These are phyloP conservation scores for Phylloboletellus chloephorus DNA, from an alignment of 1,284 basidiomycete genomes.

Conservation along the genomic window DNA sequence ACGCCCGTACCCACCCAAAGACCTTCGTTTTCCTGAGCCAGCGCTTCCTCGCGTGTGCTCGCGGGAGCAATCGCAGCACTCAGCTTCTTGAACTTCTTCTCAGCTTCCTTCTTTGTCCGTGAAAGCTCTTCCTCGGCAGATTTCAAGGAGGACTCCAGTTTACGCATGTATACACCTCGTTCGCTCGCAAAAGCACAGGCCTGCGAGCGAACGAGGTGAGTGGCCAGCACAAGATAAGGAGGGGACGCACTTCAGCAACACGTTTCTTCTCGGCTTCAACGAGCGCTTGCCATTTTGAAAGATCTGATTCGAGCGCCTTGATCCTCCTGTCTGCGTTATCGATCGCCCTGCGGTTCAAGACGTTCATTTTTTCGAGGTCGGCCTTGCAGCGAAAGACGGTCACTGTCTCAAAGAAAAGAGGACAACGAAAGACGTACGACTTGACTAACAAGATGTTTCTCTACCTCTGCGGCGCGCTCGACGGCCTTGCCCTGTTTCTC, in stretches of 20 bases:
- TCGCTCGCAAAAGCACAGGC: constrained; percentile 25
- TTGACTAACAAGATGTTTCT: constrained; percentile 54
- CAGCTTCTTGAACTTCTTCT: constrained; percentile 46
- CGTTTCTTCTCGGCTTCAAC: constrained; percentile 38
- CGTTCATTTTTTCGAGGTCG: constrained; percentile 46
- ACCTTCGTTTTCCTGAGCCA: constrained; percentile 50
- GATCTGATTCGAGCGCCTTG: constrained; percentile 23
- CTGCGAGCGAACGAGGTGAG: constrained; percentile 13
- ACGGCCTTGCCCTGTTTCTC: constrained; percentile 80
- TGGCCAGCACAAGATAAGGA: constrained; percentile 15
- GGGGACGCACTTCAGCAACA: constrained; percentile 26
- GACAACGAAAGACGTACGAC: constrained; percentile 39
- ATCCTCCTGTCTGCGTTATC: constrained; percentile 40
- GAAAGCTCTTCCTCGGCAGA: constrained; percentile 27
- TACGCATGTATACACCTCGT: constrained; percentile 25
- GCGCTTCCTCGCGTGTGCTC: constrained; percentile 38
- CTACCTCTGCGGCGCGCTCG: constrained; percentile 64
- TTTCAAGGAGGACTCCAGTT: constrained; percentile 20
- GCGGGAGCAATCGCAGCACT: constrained; percentile 27
- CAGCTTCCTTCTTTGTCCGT: constrained; percentile 44
- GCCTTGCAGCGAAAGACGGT: constrained; percentile 32
- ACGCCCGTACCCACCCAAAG: constrained; percentile 53
- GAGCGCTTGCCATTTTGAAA: constrained; percentile 32
- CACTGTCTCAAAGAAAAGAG: not conserved
- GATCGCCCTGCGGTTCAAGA: constrained; percentile 37